phyloP scores from a whole-genome alignment of 306 rosid species.

The Spatholobus suberectus region DNA sequence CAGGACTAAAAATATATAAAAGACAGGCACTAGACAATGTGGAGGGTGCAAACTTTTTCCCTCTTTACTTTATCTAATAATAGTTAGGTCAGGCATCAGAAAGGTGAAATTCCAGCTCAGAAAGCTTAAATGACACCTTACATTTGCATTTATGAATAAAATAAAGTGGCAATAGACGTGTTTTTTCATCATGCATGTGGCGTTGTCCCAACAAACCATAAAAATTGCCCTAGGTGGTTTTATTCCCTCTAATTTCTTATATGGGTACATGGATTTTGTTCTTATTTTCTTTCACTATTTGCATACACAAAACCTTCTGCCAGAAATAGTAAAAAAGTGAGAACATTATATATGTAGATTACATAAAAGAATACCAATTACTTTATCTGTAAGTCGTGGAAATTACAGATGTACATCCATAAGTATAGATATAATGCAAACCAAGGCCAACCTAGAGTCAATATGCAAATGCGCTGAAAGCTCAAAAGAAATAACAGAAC shows the following conservation, averaged over 20 bases:
- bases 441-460: conserved; percentile 18
- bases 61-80: conserved; percentile 34
- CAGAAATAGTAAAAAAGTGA: conserved; percentile 16
- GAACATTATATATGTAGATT: not conserved
- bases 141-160: conserved; percentile 19
- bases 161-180: conserved; percentile 11
- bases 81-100: conserved; percentile 43
- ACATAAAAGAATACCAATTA: not conserved
- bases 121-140: conserved; percentile 37
- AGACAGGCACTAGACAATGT: not conserved
- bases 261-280: not conserved
- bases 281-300: not conserved
- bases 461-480: conserved; percentile 8
- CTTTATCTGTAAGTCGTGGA: not conserved
- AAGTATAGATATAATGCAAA: not conserved
- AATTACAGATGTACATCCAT: not conserved
- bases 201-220: conserved; percentile 34
- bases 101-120: conserved; percentile 45
- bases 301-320: not conserved
- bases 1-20: not conserved
- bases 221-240: not conserved
- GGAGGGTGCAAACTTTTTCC: not conserved
- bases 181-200: conserved; percentile 42
- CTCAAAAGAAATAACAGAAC: not conserved
- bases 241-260: not conserved